These are phyloP conservation scores for Colletotrichum caudatum DNA, from an alignment of 2,329 filamentous ascomycete genomes.

Conservation along the genomic window DNA sequence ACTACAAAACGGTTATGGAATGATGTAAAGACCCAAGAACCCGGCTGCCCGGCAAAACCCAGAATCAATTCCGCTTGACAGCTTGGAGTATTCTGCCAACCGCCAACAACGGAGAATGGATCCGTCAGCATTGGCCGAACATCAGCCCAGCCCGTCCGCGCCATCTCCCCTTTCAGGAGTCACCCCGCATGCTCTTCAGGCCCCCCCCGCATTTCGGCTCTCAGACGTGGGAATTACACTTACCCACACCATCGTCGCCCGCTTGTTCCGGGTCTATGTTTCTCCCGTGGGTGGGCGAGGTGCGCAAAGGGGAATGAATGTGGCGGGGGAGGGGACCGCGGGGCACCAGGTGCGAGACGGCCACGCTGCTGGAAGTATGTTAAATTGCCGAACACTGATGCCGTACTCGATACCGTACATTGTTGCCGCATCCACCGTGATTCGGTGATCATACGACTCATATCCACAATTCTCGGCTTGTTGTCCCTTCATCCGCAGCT, in stretches of 20 bases:
- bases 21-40: not conserved
- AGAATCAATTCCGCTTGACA: not conserved
- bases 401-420: conserved; percentile 22
- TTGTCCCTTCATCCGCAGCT: conserved; percentile 5
- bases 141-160: not conserved
- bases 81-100: not conserved
- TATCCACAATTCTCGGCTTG: conserved; percentile 10
- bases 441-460: conserved; percentile 28
- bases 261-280: conserved; percentile 19
- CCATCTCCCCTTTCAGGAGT: not conserved
- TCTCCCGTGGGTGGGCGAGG: conserved; percentile 1
- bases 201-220: conserved; percentile 24
- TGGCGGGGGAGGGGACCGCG: conserved; percentile 17
- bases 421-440: conserved; percentile 19
- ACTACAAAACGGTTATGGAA: not conserved
- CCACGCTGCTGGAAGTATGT: not conserved
- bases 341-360: not conserved
- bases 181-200: conserved; percentile 6
- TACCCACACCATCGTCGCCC: conserved; percentile 6
- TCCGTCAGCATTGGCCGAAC: conserved; percentile 6
- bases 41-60: conserved; percentile 7
- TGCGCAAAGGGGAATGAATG: not conserved
- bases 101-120: conserved; percentile 6
- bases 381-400: conserved; percentile 23
- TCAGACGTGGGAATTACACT: conserved; percentile 16